These are phyloP conservation scores for Arabidopsis arenosa DNA, from an alignment of 345 rosid species.

Conservation along the genomic window DNA sequence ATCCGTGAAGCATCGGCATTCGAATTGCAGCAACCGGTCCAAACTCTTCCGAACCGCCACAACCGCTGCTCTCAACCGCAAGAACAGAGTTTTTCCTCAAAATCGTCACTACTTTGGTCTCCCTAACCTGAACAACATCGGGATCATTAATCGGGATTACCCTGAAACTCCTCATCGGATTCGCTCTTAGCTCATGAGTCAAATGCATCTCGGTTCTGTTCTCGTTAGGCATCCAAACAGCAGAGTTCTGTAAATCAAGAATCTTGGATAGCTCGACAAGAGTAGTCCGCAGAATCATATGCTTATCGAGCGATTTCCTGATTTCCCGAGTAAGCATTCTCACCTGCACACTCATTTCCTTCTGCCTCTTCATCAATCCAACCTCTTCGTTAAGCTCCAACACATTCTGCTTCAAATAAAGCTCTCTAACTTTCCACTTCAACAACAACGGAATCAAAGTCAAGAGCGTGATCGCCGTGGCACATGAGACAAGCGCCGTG, in stretches of 20 bases:
- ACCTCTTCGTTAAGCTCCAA: conserved; percentile 89
- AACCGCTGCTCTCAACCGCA: conserved; percentile 67
- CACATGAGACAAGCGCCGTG: conserved; percentile 90
- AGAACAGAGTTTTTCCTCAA: conserved; percentile 72
- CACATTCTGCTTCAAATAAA: conserved; percentile 85
- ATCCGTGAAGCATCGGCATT: conserved; percentile 88
- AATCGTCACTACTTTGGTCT: conserved; percentile 64
- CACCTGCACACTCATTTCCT: conserved; percentile 88
- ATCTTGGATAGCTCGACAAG: conserved; percentile 92
- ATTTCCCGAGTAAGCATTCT: conserved; percentile 87
- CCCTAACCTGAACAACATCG: conserved; percentile 68
- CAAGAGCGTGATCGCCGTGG: conserved; percentile 85
- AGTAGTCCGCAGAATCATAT: conserved; percentile 78
- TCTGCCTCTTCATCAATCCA: conserved; percentile 85
- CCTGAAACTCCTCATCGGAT: conserved; percentile 47
- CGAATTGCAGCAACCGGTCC: conserved; percentile 90
- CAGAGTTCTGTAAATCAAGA: conserved; percentile 82
- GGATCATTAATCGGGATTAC: conserved; percentile 61
- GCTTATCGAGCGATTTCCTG: conserved; percentile 88
- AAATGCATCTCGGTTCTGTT: conserved; percentile 68
- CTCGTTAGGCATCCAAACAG: conserved; percentile 97
- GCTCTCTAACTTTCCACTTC: conserved; percentile 90
- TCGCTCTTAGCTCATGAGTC: conserved; percentile 68
- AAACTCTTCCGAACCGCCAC: conserved; percentile 51
- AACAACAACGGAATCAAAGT: conserved; percentile 87